Evolutionary conservation across 306 rosid genomes (phyloP).

Genomic region (Begonia loranthoides): DNA sequence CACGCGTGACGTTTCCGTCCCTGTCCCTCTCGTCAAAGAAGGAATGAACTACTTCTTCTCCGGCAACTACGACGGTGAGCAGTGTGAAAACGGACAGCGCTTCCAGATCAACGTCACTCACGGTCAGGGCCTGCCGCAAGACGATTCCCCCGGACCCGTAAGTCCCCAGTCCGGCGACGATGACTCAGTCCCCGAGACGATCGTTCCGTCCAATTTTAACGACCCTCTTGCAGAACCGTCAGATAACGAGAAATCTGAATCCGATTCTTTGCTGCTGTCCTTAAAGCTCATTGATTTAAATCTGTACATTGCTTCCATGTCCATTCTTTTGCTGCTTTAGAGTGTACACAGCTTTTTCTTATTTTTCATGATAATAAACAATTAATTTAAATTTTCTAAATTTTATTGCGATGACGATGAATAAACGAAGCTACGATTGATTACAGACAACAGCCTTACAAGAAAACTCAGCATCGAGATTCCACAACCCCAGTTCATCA

Average conservation of each 20-base stretch:
- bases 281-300: constrained; percentile 2
- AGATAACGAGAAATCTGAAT: constrained; percentile 30
- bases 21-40: constrained; percentile 58
- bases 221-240: constrained; percentile 30
- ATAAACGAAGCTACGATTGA: constrained; percentile 28
- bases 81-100: constrained; percentile 61
- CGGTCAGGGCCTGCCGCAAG: constrained; percentile 68
- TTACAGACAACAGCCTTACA: constrained; percentile 80
- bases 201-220: constrained; percentile 66
- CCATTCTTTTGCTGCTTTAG: too few species aligned
- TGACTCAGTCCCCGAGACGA: constrained; percentile 61
- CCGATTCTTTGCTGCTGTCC: constrained; percentile 13
- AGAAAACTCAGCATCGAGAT: constrained; percentile 45
- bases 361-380: too few species aligned
- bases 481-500: constrained; percentile 49
- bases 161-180: constrained; percentile 42
- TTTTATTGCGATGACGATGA: too few species aligned
- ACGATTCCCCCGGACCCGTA: constrained; percentile 44
- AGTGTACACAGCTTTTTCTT: too few species aligned
- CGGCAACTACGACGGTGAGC: constrained; percentile 79
- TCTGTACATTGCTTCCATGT: too few species aligned
- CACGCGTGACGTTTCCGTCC: constrained; percentile 28
- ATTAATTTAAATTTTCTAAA: too few species aligned
- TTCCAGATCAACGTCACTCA: constrained; percentile 48
- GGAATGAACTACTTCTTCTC: constrained; percentile 67